Evolutionary conservation across 139 green algal species (phyloP), one percentile per base, ranked within the genome.

Genomic region (Microglena sp.): DNA sequence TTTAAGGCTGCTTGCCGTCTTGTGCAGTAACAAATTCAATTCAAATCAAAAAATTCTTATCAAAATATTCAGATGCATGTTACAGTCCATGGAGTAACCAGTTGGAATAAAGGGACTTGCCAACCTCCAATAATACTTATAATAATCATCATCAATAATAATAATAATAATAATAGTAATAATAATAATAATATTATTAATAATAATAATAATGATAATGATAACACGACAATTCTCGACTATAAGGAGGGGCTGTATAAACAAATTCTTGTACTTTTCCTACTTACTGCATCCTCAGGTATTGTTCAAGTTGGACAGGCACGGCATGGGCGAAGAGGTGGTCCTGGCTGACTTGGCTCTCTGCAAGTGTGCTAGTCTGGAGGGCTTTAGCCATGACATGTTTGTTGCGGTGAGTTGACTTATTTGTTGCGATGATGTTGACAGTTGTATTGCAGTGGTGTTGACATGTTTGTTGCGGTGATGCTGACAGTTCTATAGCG

Each of bases 291-390:
- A n/a, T n/a, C 15, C 46, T 26, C 53, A 74, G 74, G 84, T 95
- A 26, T 60, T 97, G 33, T 99, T 90, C 82, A 99, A 99, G 63
- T 82, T 99, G 74, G 90, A 97, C 76, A 86, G 84, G 40, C 26
- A 21, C 0, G 93, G 93, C 0, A 68, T 87, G 26, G 85, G 82
- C 0, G 74, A 95, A 72, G 80, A 95, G 73, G 66, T 96, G 7
- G 29, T 31, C 28, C 43, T 88, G 45, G 67, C 30, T 3, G 77
- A 93, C 66, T 67, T 96, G 34, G 65, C 70, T 0, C 27, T 65
- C 33, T 82, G 72, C 64, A 70, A 70, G 46, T 75, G 78, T 45
- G 74, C 89, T 88, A 68, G 64, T 64, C 60, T 85, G 58, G 40
- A 45, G 18, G 84, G 83, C 26, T 97, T 95, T 70, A 85, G 62